Percentiles rank a stretch among this genome's conserved stretches.
These are phyloP conservation scores for Mariannaea elegans DNA, from an alignment of 2,329 filamentous ascomycete genomes.

Conservation along the genomic window DNA sequence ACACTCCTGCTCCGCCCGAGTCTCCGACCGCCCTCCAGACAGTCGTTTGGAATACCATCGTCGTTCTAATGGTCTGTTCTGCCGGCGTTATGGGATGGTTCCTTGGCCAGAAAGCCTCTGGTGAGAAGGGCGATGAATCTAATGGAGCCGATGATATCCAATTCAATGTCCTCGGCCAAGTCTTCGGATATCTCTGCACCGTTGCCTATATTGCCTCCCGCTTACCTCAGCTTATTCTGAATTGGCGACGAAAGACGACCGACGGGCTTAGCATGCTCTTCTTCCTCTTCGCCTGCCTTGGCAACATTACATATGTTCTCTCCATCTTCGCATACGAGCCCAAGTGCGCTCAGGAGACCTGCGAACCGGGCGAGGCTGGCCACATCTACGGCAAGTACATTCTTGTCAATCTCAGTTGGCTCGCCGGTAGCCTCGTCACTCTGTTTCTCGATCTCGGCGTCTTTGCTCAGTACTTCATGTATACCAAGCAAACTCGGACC, in stretches of 20 bases:
- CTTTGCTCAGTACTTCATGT: constrained; percentile 92
- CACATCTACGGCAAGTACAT: constrained; percentile 82
- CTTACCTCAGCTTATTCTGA: constrained; percentile 89
- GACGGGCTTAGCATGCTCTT: constrained; percentile 95
- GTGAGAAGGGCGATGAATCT: constrained; percentile 49
- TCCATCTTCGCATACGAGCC: constrained; percentile 93
- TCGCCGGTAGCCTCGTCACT: constrained; percentile 89
- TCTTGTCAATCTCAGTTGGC: constrained; percentile 89
- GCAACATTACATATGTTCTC: constrained; percentile 92
- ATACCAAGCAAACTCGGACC: constrained; percentile 60
- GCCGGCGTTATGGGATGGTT: constrained; percentile 90
- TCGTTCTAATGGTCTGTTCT: constrained; percentile 82
- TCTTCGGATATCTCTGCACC: constrained; percentile 94
- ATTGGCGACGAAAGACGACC: constrained; percentile 90
- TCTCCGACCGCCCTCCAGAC: constrained; percentile 64
- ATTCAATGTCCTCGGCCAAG: constrained; percentile 82
- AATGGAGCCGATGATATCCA: constrained; percentile 60
- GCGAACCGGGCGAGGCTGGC: constrained; percentile 70
- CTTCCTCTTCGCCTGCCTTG: constrained; percentile 95
- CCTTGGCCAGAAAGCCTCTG: constrained; percentile 57
- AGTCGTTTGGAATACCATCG: constrained; percentile 76
- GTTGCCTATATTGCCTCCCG: constrained; percentile 88
- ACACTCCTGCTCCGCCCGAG: constrained; percentile 55
- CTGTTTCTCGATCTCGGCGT: constrained; percentile 85
- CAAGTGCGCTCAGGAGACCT: constrained; percentile 64